phyloP scores from a whole-genome alignment of 2,329 filamentous ascomycete genomes.

The Aspergillus sergii region DNA sequence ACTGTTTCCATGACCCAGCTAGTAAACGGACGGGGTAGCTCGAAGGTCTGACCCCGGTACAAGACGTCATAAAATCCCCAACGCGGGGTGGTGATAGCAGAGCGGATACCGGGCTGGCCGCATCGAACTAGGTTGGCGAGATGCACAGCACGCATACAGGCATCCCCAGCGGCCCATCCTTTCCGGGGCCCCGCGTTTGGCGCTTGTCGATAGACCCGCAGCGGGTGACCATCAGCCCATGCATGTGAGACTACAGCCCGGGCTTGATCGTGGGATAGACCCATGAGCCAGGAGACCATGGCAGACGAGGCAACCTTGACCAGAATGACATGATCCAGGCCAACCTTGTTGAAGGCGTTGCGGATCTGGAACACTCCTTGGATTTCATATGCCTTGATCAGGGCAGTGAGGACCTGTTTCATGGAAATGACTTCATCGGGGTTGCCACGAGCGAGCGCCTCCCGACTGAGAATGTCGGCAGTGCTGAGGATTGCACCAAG shows the following conservation, averaged over 20 bases:
- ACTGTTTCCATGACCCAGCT: slow-evolving; percentile 28
- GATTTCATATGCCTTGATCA: slow-evolving; percentile 49
- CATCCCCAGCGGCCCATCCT: slow-evolving; percentile 48
- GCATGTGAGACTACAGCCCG: slow-evolving; percentile 41
- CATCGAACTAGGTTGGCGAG: slow-evolving; percentile 22
- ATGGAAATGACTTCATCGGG: background rate
- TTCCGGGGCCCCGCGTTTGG: slow-evolving; percentile 43
- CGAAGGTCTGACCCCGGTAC: slow-evolving; percentile 23
- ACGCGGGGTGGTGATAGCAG: slow-evolving; percentile 32
- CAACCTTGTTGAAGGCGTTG: slow-evolving; percentile 44
- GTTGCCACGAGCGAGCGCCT: background rate
- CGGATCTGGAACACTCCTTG: slow-evolving; percentile 42
- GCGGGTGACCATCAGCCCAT: slow-evolving; percentile 43
- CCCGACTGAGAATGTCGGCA: slow-evolving; percentile 23
- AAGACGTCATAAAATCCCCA: slow-evolving; percentile 41
- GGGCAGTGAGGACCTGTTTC: slow-evolving; percentile 28
- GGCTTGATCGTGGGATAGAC: slow-evolving; percentile 33
- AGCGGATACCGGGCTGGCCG: background rate
- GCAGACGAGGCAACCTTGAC: slow-evolving; percentile 47
- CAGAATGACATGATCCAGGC: slow-evolving; percentile 47
- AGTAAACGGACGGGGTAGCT: slow-evolving; percentile 21
- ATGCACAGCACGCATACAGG: slow-evolving; percentile 45
- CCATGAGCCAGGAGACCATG: slow-evolving; percentile 42
- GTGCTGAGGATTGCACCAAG: slow-evolving; percentile 41
- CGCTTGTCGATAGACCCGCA: slow-evolving; percentile 37